Evolutionary conservation across 805 yeast species (phyloP), one percentile per base, ranked within the genome.

Genomic region (Suhomyces tanzawaensis): DNA sequence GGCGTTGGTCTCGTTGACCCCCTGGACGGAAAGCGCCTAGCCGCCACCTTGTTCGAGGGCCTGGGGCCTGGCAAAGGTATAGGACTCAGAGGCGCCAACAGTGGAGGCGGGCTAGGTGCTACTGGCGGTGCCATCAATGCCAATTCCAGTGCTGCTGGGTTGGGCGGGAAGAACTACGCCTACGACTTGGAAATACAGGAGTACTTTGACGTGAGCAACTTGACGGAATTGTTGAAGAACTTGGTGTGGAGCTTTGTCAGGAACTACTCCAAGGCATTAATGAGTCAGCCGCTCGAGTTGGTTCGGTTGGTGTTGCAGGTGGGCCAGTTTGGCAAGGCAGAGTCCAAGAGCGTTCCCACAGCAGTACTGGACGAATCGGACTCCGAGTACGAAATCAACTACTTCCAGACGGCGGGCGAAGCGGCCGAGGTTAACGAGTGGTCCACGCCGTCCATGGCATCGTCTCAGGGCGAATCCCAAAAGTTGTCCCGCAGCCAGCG

Each of bases 271-370:
- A 80, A 79, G 42, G 78, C 82, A 31, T 58, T 88, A 22, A 55
- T 85, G 7, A 76, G 86, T 14, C 97, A 93, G 60, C 98, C 99
- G 2, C 82, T 90, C 59, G 97, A 91, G 49, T 83, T 86, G 13
- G 77, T 85, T 4, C 72, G 91, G 39, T 70, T 87, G 47, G 68
- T 90, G 19, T 62, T 89, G 40, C 98, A 93, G 59, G 83, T 86
- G 11, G 95, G 95, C 3, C 76, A 74, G 22, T 81, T 83, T 54
- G 59, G 64, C 19, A 37, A 40, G 11, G 27, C 11, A 9, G 15
- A 22, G 27, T 7, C 16, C 19, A 15, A 13, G 21, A 12, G n/a
- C 16, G 35, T 9, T 5, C 4, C 28, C 11, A 13, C 19, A 4
- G 19, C 21, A 9, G 29, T n/a, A 14, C 33, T 17, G 30, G 41